phyloP scores from a whole-genome alignment of 768 basidiomycete genomes.

The Favolaschia claudopus region DNA sequence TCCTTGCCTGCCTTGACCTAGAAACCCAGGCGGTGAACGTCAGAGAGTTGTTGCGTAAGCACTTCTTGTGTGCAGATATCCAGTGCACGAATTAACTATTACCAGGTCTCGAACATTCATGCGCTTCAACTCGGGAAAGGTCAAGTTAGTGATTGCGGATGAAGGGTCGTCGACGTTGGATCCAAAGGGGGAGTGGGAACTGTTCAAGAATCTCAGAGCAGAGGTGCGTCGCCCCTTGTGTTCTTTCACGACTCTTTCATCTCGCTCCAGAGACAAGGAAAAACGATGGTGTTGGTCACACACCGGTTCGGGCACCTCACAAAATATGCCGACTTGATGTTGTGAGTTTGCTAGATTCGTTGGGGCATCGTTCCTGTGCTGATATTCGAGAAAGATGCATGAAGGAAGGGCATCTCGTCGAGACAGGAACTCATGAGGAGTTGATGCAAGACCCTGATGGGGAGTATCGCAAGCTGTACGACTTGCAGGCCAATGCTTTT shows the following conservation, averaged over 20 bases:
- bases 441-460: constrained; percentile 30
- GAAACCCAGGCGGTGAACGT: constrained; percentile 23
- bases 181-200: constrained; percentile 45
- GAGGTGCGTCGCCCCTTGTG: constrained; percentile 6
- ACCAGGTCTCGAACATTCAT: constrained; percentile 48
- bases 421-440: constrained; percentile 37
- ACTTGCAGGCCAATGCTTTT: constrained; percentile 31
- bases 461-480: constrained; percentile 37
- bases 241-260: neutral
- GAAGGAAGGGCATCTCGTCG: constrained; percentile 40
- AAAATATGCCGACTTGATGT: constrained; percentile 43
- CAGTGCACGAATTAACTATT: neutral
- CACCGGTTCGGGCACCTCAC: constrained; percentile 49
- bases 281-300: constrained; percentile 50
- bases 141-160: constrained; percentile 46
- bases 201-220: constrained; percentile 39
- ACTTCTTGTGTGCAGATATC: neutral
- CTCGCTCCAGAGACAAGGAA: constrained; percentile 33
- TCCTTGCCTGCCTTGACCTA: too few relatives aligned
- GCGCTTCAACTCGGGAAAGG: constrained; percentile 40
- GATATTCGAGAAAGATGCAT: constrained; percentile 35
- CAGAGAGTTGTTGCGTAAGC: constrained; percentile 25
- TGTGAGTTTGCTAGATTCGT: too few relatives aligned
- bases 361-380: too few relatives aligned
- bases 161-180: constrained; percentile 53